Evolutionary conservation across 2,329 filamentous ascomycete genomes (phyloP).

Genomic region (Tolypocladium amazonense): DNA sequence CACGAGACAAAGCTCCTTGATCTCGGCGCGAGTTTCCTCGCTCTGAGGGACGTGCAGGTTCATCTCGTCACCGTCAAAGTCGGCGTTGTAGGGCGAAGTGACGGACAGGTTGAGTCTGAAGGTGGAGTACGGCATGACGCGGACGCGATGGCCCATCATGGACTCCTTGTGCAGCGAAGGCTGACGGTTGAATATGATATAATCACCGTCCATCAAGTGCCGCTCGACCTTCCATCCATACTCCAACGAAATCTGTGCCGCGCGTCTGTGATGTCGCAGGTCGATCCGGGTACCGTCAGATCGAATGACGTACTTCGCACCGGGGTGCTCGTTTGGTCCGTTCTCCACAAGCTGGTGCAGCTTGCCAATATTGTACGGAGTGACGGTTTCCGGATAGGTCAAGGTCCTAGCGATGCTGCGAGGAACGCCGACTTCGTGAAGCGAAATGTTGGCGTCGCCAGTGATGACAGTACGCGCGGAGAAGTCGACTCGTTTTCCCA

Average conservation of each 20-base stretch:
- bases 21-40: conserved; percentile 90
- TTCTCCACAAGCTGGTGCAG: conserved; percentile 84
- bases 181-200: conserved; percentile 99
- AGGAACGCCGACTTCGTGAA: conserved; percentile 96
- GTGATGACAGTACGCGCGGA: conserved; percentile 99
- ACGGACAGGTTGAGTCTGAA: conserved; percentile 97
- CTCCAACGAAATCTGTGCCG: conserved; percentile 75
- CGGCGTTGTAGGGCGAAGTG: conserved; percentile 97
- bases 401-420: conserved; percentile 84
- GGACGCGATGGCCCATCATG: conserved; percentile 98
- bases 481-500: conserved; percentile 99
- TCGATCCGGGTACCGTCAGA: conserved; percentile 92
- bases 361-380: conserved; percentile 93
- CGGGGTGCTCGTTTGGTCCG: conserved; percentile 88
- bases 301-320: conserved; percentile 92
- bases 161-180: conserved; percentile 98
- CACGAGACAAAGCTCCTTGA: conserved; percentile 93
- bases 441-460: conserved; percentile 88
- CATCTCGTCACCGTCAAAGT: conserved; percentile 99
- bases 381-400: conserved; percentile 95
- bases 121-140: conserved; percentile 97
- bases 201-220: conserved; percentile 91
- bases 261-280: conserved; percentile 82
- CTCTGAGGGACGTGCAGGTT: conserved; percentile 98
- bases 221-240: conserved; percentile 99